Percentiles rank a stretch among this genome's conserved stretches.
Conservation (phyloP, 148 eudicot species). For the Chenopodium berlandieri region DNA sequence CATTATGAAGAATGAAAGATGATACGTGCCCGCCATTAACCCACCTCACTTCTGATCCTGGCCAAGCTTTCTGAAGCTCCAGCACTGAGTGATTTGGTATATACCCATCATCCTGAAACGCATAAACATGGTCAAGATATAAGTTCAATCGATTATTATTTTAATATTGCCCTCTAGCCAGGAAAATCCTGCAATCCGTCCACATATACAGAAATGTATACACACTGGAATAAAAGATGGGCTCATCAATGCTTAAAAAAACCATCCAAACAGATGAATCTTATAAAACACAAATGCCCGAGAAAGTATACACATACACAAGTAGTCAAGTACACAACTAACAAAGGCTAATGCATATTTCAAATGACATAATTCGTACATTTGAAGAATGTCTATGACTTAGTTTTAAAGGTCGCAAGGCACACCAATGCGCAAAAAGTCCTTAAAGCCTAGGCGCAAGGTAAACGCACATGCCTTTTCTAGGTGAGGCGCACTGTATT, state of each 20-base stretch:
- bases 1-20: constrained; percentile 84
- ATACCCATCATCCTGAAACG: constrained; percentile 89
- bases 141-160: neutral
- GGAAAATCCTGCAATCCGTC: neutral
- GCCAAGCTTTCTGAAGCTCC: constrained; percentile 99
- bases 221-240: neutral
- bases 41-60: constrained; percentile 99
- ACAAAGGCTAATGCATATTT: too few relatives aligned
- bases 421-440: too few relatives aligned
- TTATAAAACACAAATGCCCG: too few relatives aligned
- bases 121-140: neutral
- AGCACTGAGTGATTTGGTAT: constrained; percentile 91
- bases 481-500: too few relatives aligned
- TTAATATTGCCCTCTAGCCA: neutral
- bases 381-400: neutral
- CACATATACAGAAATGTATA: neutral
- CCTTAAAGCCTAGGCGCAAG: too few relatives aligned
- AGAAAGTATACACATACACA: neutral
- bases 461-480: too few relatives aligned
- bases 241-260: neutral
- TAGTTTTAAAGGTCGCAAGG: too few relatives aligned
- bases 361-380: too few relatives aligned
- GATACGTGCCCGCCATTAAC: constrained; percentile 95
- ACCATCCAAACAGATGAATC: neutral
- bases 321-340: too few relatives aligned